A percentile compares a stretch with the other conserved stretches of the same genome.
Evolutionary conservation across 1,284 basidiomycete species (phyloP).

Genomic region (Tilletia horrida): DNA sequence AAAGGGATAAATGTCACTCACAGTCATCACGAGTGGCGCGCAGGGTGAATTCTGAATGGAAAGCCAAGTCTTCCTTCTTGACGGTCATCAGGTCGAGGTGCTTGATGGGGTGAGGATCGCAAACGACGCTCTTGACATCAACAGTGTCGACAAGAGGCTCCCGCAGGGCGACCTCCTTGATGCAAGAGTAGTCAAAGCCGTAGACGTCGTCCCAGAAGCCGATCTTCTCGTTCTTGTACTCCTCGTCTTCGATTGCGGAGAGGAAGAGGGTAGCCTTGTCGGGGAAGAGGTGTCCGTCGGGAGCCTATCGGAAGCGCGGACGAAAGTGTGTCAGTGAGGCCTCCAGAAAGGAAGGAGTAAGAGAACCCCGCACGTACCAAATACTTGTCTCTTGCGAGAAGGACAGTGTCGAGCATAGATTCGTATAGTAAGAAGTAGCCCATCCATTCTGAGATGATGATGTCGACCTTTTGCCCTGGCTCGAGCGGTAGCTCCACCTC

Average conservation of each 20-base stretch:
- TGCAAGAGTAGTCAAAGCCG: slow-evolving; percentile 98
- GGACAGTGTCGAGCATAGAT: slow-evolving; percentile 98
- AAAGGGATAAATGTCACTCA: slow-evolving; percentile 57
- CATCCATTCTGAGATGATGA: slow-evolving; percentile 99
- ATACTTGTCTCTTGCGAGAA: slow-evolving; percentile 94
- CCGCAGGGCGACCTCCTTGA: slow-evolving; percentile 94
- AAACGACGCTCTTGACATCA: slow-evolving; percentile 53
- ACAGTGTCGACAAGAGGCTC: slow-evolving; percentile 98
- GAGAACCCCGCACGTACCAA: slow-evolving; percentile 57
- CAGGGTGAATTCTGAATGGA: slow-evolving; percentile 76
- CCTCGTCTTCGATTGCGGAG: slow-evolving; percentile 96
- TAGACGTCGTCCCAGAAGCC: slow-evolving; percentile 96
- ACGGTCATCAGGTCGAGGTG: slow-evolving; percentile 81
- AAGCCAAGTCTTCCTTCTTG: slow-evolving; percentile 90
- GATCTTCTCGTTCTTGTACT: slow-evolving; percentile 99
- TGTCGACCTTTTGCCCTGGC: slow-evolving; percentile 64
- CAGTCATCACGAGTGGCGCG: slow-evolving; percentile 87
- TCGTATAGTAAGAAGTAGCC: slow-evolving; percentile 80
- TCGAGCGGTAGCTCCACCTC: slow-evolving; percentile 64
- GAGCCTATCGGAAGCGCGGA: slow-evolving; percentile 41
- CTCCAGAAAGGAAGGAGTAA: neutral
- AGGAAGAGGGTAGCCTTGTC: slow-evolving; percentile 90
- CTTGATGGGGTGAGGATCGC: slow-evolving; percentile 51
- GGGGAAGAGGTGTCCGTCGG: slow-evolving; percentile 88
- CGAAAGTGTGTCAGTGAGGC: neutral